phyloP scores from a whole-genome alignment of 768 basidiomycete genomes.

The Leccinum aurantiacum region DNA sequence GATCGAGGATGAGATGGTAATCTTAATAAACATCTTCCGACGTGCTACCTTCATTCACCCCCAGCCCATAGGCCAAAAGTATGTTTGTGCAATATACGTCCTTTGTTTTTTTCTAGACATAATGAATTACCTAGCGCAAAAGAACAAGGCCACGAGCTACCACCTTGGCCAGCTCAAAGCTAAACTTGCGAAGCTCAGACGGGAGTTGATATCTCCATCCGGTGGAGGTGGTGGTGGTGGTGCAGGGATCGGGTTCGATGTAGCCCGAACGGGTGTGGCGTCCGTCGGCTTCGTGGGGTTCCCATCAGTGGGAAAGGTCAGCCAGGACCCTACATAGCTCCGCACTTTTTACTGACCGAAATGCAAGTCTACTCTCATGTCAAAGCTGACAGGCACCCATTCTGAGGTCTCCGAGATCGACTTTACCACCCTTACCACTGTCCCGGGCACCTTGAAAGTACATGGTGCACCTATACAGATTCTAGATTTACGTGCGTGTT shows the following conservation, averaged over 20 bases:
- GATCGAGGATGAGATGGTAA: slow-evolving; percentile 97
- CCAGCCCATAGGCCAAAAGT: slow-evolving; percentile 70
- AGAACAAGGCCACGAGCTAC: slow-evolving; percentile 95
- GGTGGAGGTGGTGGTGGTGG: slow-evolving; percentile 86
- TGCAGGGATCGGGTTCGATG: slow-evolving; percentile 92
- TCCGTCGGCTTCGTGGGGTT: slow-evolving; percentile 93
- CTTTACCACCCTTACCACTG: slow-evolving; percentile 94
- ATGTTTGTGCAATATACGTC: slow-evolving; percentile 32
- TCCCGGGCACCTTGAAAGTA: slow-evolving; percentile 91
- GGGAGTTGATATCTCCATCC: slow-evolving; percentile 85
- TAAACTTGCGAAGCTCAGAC: slow-evolving; percentile 94
- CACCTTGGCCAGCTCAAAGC: slow-evolving; percentile 97
- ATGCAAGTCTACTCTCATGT: slow-evolving; percentile 85
- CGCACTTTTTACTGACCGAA: slow-evolving; percentile 3
- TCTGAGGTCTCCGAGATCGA: slow-evolving; percentile 96
- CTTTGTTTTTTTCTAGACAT: slow-evolving; percentile 10
- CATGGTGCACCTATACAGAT: slow-evolving; percentile 98
- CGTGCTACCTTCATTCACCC: slow-evolving; percentile 27
- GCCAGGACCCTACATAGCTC: slow-evolving; percentile 9
- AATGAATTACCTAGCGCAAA: slow-evolving; percentile 64
- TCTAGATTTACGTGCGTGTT: slow-evolving; percentile 77
- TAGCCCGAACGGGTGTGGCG: slow-evolving; percentile 95
- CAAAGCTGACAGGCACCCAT: slow-evolving; percentile 93
- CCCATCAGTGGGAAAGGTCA: slow-evolving; percentile 92
- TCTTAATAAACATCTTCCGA: slow-evolving; percentile 27